Base-by-base conservation (phyloP, 768 basidiomycete genomes). In the Boletellus emodensis region DNA sequence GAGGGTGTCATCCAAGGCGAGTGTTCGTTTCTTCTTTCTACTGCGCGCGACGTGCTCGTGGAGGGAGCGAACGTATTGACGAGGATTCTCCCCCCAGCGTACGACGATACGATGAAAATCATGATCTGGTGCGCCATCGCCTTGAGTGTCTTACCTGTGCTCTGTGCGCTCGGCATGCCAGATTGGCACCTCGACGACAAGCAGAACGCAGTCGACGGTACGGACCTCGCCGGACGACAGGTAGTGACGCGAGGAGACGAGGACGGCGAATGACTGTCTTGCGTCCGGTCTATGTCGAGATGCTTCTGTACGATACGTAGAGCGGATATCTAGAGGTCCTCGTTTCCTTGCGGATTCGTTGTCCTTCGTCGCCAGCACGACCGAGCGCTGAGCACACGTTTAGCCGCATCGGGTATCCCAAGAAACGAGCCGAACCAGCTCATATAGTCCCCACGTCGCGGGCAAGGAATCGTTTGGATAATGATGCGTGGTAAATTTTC, bases 141-240 rank as follows among this genome's bases (percentile, higher is more conserved):
- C 6, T 65, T 83, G 46, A 76, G 79, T 52, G 68, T 85, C 43
- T 59, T 86, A 1, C 85, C 87, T 8, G 68, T 87, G 47, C 30
- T 80, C 28, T 71, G 83, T 51, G 67, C 84, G 2, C 66, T 86
- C 56, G 68, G 80, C 47, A 82, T 86, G 72, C 79, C 80, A 13
- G 71, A 87, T 59, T 84, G 81, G 75, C 75, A 79, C 52, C 80
- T 92, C 44, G 81, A 82, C 14, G 80, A 86, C 57, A 71, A 69
- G 37, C 87, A 90, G 66, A 90, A 88, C 62, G 84, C 85, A 0
- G 76, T 85, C 14, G 85, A 88, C 26, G 42, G 46, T 7, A 44
- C 49, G 22, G 58, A 65, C 49, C 36, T 65, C n/a, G 55, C 57
- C 2, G 58, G 63, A 32, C 58, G 54, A 15, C 26, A 14, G 33